phyloP scores from a whole-genome alignment of 306 rosid species.

The Carpinus viminea region DNA sequence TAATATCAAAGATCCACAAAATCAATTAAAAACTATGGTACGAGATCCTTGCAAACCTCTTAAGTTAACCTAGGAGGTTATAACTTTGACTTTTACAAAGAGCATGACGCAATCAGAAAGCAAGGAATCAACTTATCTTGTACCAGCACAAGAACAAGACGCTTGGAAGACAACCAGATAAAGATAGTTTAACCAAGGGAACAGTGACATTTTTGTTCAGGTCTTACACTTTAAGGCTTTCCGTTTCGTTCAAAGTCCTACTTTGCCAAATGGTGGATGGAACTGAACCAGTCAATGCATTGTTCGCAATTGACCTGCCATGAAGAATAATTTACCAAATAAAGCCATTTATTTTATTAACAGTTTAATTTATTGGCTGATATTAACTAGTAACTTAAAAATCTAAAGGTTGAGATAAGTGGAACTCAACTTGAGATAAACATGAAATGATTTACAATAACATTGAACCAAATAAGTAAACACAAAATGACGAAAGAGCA shows the following conservation, averaged over 20 bases:
- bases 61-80: not conserved
- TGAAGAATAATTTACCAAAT: slow-evolving; percentile 19
- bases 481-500: slow-evolving; percentile 7
- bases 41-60: not conserved
- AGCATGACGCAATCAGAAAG: not conserved
- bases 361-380: slow-evolving; percentile 18
- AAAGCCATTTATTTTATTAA: slow-evolving; percentile 4
- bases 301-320: slow-evolving; percentile 86
- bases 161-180: not conserved
- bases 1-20: slow-evolving; percentile 32
- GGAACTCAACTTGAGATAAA: not conserved
- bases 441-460: not conserved
- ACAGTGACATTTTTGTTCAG: slow-evolving; percentile 22
- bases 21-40: slow-evolving; percentile 19
- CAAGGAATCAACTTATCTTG: not conserved
- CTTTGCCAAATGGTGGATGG: slow-evolving; percentile 71
- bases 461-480: not conserved
- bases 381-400: slow-evolving; percentile 4
- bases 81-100: not conserved
- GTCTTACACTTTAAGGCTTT: slow-evolving; percentile 62
- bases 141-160: slow-evolving; percentile 20
- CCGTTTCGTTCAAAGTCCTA: slow-evolving; percentile 38
- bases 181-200: not conserved
- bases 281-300: slow-evolving; percentile 61
- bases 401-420: not conserved